phyloP scores from a whole-genome alignment of 1,284 basidiomycete genomes.

The Marasmius sp. region DNA sequence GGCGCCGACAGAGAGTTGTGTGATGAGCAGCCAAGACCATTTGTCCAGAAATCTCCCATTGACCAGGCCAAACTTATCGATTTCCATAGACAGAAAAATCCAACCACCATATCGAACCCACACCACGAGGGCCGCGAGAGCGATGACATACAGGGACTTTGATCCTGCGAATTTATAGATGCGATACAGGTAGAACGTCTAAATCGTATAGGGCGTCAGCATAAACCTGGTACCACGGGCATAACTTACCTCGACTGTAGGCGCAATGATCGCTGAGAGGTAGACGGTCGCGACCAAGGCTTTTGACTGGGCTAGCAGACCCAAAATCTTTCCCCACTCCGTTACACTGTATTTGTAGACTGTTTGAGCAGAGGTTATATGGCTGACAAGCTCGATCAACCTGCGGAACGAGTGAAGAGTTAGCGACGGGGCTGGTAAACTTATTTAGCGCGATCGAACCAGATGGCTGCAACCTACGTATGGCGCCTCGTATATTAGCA shows the following conservation, averaged over 20 bases:
- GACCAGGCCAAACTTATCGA: neutral
- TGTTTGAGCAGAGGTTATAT: neutral
- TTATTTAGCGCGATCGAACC: neutral
- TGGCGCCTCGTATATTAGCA: neutral
- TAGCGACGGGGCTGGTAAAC: neutral
- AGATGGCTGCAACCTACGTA: neutral
- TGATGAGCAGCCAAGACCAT: slow-evolving; percentile 7
- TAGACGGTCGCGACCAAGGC: slow-evolving; percentile 1
- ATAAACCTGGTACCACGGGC: neutral
- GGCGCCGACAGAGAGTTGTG: slow-evolving; percentile 1
- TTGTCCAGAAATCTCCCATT: slow-evolving; percentile 1
- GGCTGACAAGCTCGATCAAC: slow-evolving; percentile 1
- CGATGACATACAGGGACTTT: neutral
- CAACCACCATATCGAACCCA: slow-evolving; percentile 6
- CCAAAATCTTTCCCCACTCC: slow-evolving; percentile 3
- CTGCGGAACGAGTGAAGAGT: neutral
- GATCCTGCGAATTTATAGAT: slow-evolving; percentile 5
- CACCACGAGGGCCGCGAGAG: neutral
- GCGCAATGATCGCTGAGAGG: neutral
- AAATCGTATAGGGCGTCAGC: neutral
- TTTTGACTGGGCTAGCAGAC: neutral
- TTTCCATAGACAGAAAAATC: slow-evolving; percentile 1
- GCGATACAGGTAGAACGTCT: slow-evolving; percentile 8
- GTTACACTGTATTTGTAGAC: slow-evolving; percentile 1
- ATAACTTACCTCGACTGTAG: slow-evolving; percentile 3